Evolutionary conservation across 768 basidiomycete species (phyloP).

Genomic region (Agaricus bisporus): DNA sequence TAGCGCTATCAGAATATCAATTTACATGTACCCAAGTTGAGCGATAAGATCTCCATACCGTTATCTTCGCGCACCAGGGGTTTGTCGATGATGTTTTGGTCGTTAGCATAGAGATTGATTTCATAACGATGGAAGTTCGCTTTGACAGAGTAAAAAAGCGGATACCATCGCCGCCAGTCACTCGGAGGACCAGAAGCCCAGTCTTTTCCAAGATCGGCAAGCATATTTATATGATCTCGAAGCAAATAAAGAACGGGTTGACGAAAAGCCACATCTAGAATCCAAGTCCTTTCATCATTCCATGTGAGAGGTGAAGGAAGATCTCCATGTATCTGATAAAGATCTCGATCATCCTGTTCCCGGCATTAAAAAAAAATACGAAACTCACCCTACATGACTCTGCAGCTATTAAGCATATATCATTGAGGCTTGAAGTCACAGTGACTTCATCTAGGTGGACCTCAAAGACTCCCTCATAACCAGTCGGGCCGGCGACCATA

Average conservation of each 20-base stretch:
- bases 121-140: conserved; percentile 71
- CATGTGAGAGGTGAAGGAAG: conserved; percentile 80
- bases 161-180: conserved; percentile 79
- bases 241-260: conserved; percentile 73
- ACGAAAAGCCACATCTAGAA: conserved; percentile 62
- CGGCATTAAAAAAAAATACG: not conserved
- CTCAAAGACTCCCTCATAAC: conserved; percentile 77
- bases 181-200: conserved; percentile 82
- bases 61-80: conserved; percentile 81
- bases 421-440: conserved; percentile 83
- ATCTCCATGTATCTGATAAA: conserved; percentile 55
- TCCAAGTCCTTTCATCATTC: conserved; percentile 79
- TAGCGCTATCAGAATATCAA: conserved; percentile 49
- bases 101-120: conserved; percentile 82
- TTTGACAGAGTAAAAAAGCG: conserved; percentile 69
- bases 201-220: conserved; percentile 88
- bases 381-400: conserved; percentile 69
- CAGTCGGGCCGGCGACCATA: conserved; percentile 64
- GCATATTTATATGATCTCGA: conserved; percentile 91
- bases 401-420: conserved; percentile 70
- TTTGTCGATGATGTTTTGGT: conserved; percentile 95
- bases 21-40: not conserved
- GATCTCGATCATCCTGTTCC: conserved; percentile 1
- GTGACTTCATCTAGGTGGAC: conserved; percentile 76
- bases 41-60: conserved; percentile 35